Percentiles rank a stretch among this genome's conserved stretches.
phyloP scores from a whole-genome alignment of 176 grass and related monocot genomes.

The Ensete glaucum region DNA sequence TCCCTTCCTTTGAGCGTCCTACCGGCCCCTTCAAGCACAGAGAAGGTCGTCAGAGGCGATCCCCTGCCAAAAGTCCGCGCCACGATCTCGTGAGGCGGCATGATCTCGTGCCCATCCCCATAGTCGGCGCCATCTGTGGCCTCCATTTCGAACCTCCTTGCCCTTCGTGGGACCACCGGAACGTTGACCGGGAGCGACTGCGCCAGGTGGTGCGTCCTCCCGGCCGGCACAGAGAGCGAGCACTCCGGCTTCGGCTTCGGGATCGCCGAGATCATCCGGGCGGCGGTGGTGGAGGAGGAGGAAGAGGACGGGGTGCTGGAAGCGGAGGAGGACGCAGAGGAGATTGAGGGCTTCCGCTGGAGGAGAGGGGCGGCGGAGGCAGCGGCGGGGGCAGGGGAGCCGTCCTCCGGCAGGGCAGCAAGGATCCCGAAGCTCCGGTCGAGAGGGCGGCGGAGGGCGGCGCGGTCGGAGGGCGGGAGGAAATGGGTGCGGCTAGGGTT shows the following conservation, averaged over 20 bases:
- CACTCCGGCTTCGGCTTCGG: slow-evolving; percentile 16
- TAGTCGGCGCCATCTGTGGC: slow-evolving; percentile 22
- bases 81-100: slow-evolving; percentile 79
- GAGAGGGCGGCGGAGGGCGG: neutral
- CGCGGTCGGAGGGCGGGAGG: neutral
- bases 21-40: slow-evolving; percentile 62
- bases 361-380: neutral
- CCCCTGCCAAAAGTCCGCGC: slow-evolving; percentile 37
- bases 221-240: slow-evolving; percentile 3
- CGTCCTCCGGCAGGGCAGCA: slow-evolving; percentile 14
- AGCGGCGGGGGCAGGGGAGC: neutral
- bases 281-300: neutral
- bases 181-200: slow-evolving; percentile 16
- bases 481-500: neutral
- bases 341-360: slow-evolving; percentile 10
- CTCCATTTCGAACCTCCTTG: neutral
- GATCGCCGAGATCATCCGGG: slow-evolving; percentile 14
- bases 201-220: slow-evolving; percentile 3
- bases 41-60: slow-evolving; percentile 72
- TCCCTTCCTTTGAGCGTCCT: slow-evolving; percentile 89
- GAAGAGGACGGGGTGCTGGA: neutral
- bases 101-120: slow-evolving; percentile 42
- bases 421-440: slow-evolving; percentile 16
- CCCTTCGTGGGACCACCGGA: neutral
- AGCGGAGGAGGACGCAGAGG: neutral